phyloP scores from a whole-genome alignment of 2,329 filamentous ascomycete genomes.

The Xylariaceae sp. region DNA sequence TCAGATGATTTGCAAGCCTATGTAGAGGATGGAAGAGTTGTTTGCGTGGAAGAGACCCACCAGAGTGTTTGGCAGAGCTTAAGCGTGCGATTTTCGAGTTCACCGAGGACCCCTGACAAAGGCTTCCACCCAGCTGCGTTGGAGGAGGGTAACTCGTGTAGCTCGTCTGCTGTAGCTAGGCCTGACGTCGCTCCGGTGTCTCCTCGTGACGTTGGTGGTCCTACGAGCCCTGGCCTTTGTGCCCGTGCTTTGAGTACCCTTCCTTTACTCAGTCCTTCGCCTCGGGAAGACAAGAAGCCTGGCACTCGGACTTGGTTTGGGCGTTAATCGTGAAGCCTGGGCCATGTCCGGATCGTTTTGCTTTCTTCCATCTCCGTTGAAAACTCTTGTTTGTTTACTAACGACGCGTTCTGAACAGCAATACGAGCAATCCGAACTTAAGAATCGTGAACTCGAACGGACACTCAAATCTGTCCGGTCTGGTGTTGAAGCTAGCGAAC shows the following conservation, averaged over 20 bases:
- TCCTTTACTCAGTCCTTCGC: neutral
- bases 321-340: neutral
- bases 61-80: conserved; percentile 25
- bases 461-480: conserved; percentile 49
- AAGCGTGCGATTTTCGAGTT: conserved; percentile 11
- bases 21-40: conserved; percentile 20
- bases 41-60: conserved; percentile 21
- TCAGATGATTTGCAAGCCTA: conserved; percentile 5
- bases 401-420: conserved; percentile 39
- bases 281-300: conserved; percentile 4
- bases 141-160: conserved; percentile 16
- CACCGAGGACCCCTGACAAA: conserved; percentile 6
- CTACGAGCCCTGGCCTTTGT: neutral
- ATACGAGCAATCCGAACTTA: conserved; percentile 53
- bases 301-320: conserved; percentile 19
- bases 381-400: conserved; percentile 14
- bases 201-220: neutral
- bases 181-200: conserved; percentile 11
- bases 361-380: neutral
- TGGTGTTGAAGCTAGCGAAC: conserved; percentile 44
- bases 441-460: conserved; percentile 51
- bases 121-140: conserved; percentile 22
- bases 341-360: conserved; percentile 4
- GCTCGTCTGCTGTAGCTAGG: conserved; percentile 16
- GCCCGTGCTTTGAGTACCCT: conserved; percentile 1